These are phyloP conservation scores for Ajuga chamaepitys DNA, from an alignment of 257 asterid genomes.

Conservation along the genomic window DNA sequence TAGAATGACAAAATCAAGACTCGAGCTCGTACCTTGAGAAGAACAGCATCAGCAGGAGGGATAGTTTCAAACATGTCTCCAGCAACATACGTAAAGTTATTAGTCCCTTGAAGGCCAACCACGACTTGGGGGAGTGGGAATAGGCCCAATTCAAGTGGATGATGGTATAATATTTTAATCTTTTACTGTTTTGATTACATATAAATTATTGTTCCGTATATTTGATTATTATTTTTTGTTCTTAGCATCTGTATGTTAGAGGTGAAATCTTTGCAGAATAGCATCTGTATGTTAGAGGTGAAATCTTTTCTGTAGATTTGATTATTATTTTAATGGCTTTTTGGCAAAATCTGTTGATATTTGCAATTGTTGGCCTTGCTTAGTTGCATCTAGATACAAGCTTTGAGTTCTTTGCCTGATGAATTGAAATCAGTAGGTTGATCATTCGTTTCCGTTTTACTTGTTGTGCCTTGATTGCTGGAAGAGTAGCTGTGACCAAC, in stretches of 20 bases:
- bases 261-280: neutral
- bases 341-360: neutral
- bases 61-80: conserved; percentile 10
- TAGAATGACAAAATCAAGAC: too few relatives aligned
- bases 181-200: neutral
- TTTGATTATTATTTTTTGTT: neutral
- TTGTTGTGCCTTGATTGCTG: neutral
- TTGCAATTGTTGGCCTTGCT: neutral
- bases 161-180: conserved; percentile 31
- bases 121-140: conserved; percentile 28
- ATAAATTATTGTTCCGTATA: neutral
- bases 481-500: neutral
- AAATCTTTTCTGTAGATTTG: neutral
- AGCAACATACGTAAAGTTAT: neutral
- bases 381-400: neutral
- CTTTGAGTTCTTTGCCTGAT: neutral
- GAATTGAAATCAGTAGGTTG: neutral
- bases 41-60: conserved; percentile 2
- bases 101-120: neutral
- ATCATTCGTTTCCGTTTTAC: neutral
- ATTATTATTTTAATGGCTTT: neutral
- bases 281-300: neutral
- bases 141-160: conserved; percentile 56
- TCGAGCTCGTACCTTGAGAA: neutral
- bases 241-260: neutral